Base-by-base conservation (phyloP, 2,329 filamentous ascomycete species). In the Diplodia intermedia region DNA sequence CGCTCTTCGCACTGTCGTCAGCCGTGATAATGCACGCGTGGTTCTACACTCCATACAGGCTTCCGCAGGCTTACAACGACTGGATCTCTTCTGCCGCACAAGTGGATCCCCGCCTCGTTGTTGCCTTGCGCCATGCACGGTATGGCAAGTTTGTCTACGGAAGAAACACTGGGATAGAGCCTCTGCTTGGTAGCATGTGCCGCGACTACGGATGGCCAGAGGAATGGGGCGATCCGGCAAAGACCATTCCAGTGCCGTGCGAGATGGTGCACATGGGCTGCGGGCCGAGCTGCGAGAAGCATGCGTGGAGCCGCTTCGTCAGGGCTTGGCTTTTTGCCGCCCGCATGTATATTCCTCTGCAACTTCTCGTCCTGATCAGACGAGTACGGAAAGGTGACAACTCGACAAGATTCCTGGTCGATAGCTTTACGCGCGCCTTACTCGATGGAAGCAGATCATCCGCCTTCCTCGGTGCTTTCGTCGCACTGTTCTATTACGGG, bases 1-100 rank as follows among this genome's bases (percentile, higher is more conserved):
- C 86, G 6, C 80, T 94, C 20, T 96, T 97, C 77, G 88, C 90
- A 54, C 78, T 85, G 40, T 93, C 91, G 23, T 89, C 87, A 49
- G 90, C 89, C 26, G 81, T 92, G 47, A 89, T 96, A 72, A 97
- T 96, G 93, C 94, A 91, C 90, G 86, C 91, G 20, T 97, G 91
- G 91, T 90, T 96, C 76, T 97, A 94, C 80, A 78, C 83, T 11
- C 91, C 92, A 0, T 83, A 87, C 43, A 85, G 87, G 23, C 84
- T 97, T 1, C 93, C 93, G 2, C 84, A 82, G 33, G 85, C 89
- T 50, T 96, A 96, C 80, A 90, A 89, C 73, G 90, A 89, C 75
- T 96, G 93, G 92, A 95, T 97, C 72, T 87, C 86, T 50, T 88
- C 89, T 26, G 91, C 90, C 3, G 92, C 93, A 3, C 85, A 89